Percentiles rank a stretch among this genome's conserved stretches.
These are phyloP conservation scores for Buxus sempervirens DNA, from an alignment of 164 flowering plant species.

Conservation along the genomic window DNA sequence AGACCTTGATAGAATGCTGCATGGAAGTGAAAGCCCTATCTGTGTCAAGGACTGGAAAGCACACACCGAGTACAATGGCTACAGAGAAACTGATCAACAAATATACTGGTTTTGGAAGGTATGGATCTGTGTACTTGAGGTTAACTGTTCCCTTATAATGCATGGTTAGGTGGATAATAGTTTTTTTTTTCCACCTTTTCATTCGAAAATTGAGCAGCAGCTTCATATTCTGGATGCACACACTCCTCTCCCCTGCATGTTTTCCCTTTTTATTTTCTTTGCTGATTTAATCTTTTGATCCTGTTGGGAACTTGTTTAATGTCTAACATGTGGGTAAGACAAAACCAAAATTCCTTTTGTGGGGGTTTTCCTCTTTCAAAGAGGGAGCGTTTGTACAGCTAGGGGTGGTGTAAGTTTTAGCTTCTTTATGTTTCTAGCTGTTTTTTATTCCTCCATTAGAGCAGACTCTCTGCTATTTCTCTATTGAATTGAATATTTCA, in stretches of 20 bases:
- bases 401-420: no score
- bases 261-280: constrained; percentile 1
- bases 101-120: constrained; percentile 97
- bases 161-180: neutral
- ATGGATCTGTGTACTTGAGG: constrained; percentile 9
- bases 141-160: neutral
- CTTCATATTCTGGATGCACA: neutral
- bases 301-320: neutral
- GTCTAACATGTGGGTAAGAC: neutral
- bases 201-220: neutral
- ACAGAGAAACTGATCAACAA: constrained; percentile 61
- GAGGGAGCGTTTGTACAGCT: no score
- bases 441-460: no score
- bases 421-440: no score
- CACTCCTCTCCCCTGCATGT: neutral
- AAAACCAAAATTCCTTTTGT: no score
- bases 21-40: constrained; percentile 66
- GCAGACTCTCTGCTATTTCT: no score
- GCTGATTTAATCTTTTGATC: neutral
- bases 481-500: no score
- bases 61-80: constrained; percentile 83
- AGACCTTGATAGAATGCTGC: constrained; percentile 75
- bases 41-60: constrained; percentile 83
- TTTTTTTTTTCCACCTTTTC: neutral
- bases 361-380: no score